Conservation (phyloP, 306 rosid genomes). For the Corylus heterophylla region DNA sequence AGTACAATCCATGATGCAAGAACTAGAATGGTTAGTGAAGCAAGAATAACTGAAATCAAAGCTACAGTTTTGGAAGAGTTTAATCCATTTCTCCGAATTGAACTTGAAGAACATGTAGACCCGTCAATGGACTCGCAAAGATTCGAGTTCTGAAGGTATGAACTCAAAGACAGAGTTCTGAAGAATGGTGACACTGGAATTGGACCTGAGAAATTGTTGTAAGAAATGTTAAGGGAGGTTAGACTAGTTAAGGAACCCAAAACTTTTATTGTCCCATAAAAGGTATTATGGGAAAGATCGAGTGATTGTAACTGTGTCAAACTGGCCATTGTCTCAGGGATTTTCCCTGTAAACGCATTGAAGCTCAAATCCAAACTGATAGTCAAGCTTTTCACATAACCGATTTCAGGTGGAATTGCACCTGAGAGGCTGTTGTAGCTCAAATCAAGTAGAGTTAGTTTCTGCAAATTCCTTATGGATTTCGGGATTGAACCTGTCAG, state of each 20-base stretch:
- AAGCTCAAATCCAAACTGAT: conserved; percentile 87
- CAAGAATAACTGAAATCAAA: conserved; percentile 53
- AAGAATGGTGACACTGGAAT: conserved; percentile 86
- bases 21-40: conserved; percentile 58
- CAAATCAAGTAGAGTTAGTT: conserved; percentile 84
- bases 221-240: conserved; percentile 75
- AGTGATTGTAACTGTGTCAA: conserved; percentile 82
- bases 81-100: conserved; percentile 46
- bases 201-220: conserved; percentile 91
- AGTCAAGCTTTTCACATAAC: conserved; percentile 79
- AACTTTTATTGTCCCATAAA: conserved; percentile 68
- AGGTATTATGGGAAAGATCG: conserved; percentile 81
- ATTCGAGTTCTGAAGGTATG: conserved; percentile 60
- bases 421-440: conserved; percentile 84
- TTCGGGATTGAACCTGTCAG: conserved; percentile 75
- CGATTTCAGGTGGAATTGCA: conserved; percentile 68
- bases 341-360: conserved; percentile 70
- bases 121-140: conserved; percentile 88
- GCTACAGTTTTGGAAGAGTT: conserved; percentile 69
- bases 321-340: conserved; percentile 66
- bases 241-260: conserved; percentile 80
- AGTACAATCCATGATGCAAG: conserved; percentile 77
- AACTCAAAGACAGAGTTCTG: conserved; percentile 60
- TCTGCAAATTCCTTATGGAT: conserved; percentile 68
- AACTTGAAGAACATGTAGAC: conserved; percentile 69